Evolutionary conservation across 192 early-diverging fungal species (phyloP).

Genomic region (Bifiguratus adelaidae): DNA sequence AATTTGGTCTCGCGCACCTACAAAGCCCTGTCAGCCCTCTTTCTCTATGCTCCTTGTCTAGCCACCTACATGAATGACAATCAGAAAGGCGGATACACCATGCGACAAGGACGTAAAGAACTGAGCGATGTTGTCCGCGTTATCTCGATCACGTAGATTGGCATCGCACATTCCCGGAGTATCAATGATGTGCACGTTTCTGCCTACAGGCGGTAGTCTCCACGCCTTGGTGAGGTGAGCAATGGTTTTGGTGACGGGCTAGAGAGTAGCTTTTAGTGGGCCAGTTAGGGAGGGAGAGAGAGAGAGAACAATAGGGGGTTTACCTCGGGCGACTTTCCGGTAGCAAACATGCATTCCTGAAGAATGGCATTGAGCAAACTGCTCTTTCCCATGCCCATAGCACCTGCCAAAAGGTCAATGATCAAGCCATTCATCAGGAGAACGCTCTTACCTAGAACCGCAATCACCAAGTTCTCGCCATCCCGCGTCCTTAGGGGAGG

Average conservation of each 20-base stretch:
- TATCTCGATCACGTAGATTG: slow-evolving; percentile 23
- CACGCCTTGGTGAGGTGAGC: slow-evolving; percentile 8
- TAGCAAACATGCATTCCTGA: slow-evolving; percentile 29
- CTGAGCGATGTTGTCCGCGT: slow-evolving; percentile 29
- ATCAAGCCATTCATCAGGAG: neutral
- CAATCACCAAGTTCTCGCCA: neutral
- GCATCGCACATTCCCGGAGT: slow-evolving; percentile 38
- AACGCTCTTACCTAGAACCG: neutral
- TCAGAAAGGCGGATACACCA: slow-evolving; percentile 39
- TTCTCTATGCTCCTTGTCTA: slow-evolving; percentile 5
- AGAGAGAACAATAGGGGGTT: neutral
- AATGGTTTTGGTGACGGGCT: slow-evolving; percentile 14
- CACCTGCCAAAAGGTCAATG: slow-evolving; percentile 11
- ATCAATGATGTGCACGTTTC: slow-evolving; percentile 19
- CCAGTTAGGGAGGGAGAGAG: slow-evolving; percentile 5
- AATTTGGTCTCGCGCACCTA: slow-evolving; percentile 9
- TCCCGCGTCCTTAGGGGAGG: too few species aligned
- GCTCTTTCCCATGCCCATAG: slow-evolving; percentile 37
- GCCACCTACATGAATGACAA: slow-evolving; percentile 35
- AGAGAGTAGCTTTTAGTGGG: neutral
- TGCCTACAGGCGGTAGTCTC: slow-evolving; percentile 1
- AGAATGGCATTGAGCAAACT: slow-evolving; percentile 37
- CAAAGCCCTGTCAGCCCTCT: too few species aligned
- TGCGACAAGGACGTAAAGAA: slow-evolving; percentile 33
- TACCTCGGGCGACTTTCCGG: slow-evolving; percentile 28